A percentile compares a stretch with the other conserved stretches of the same genome.
These are phyloP conservation scores for Rhazya stricta DNA, from an alignment of 257 asterid genomes.

Conservation along the genomic window DNA sequence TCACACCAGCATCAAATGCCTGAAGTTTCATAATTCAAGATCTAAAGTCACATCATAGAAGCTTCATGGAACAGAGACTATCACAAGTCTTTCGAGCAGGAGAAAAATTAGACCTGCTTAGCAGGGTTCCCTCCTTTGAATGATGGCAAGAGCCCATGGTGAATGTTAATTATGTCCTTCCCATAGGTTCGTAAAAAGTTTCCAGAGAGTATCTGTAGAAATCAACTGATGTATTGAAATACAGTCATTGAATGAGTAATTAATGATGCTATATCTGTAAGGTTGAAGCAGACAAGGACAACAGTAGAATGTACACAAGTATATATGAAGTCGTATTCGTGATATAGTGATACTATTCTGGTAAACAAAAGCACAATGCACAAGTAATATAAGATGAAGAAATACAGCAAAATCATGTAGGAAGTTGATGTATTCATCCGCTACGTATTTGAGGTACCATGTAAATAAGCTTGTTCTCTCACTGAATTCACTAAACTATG, in stretches of 20 bases:
- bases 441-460: background rate
- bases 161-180: constrained; percentile 83
- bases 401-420: background rate
- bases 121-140: constrained; percentile 95
- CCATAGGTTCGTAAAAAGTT: constrained; percentile 61
- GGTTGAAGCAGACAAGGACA: background rate
- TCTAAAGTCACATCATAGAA: constrained; percentile 9
- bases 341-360: background rate
- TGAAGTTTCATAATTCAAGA: constrained; percentile 21
- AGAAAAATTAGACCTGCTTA: constrained; percentile 56
- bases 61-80: background rate
- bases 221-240: constrained; percentile 27
- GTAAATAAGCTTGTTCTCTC: background rate
- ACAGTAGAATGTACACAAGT: background rate
- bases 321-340: background rate
- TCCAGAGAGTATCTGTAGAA: constrained; percentile 72
- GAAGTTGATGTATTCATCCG: background rate
- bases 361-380: background rate
- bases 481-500: background rate
- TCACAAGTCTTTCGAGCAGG: constrained; percentile 9
- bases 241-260: constrained; percentile 15
- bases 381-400: background rate
- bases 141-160: constrained; percentile 90
- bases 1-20: constrained; percentile 97
- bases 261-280: background rate